A percentile compares a stretch with the other conserved stretches of the same genome.
Evolutionary conservation across 768 basidiomycete genomes (phyloP).

Genomic region (Rhodotorula taiwanensis): DNA sequence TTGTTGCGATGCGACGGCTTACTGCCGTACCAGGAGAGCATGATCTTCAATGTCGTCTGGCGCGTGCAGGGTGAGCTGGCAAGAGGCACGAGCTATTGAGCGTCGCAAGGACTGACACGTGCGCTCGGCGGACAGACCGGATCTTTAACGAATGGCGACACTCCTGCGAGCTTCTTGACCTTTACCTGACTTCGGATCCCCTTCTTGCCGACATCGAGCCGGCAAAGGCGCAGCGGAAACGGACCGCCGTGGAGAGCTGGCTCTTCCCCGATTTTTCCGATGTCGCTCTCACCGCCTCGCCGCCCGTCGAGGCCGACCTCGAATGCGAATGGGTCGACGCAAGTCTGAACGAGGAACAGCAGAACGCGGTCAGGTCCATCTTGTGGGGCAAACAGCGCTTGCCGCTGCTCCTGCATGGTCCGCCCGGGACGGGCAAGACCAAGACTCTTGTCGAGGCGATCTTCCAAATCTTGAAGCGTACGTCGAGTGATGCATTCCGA

Average conservation of each 20-base stretch:
- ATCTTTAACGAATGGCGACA: conserved; percentile 23
- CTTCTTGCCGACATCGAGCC: not conserved
- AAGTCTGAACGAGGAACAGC: conserved; percentile 44
- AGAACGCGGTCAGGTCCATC: conserved; percentile 41
- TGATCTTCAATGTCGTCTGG: conserved; percentile 27
- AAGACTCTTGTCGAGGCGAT: conserved; percentile 43
- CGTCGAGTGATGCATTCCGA: not conserved
- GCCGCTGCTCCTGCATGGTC: conserved; percentile 45
- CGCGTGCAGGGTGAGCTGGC: conserved; percentile 33
- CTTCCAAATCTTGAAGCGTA: conserved; percentile 42
- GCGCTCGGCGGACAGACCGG: conserved; percentile 31
- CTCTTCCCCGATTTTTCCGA: conserved; percentile 40
- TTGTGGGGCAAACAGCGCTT: conserved; percentile 26
- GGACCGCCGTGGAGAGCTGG: conserved; percentile 35
- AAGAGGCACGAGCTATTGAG: no score
- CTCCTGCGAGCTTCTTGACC: conserved; percentile 6
- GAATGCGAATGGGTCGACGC: conserved; percentile 36
- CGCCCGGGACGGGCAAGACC: conserved; percentile 43
- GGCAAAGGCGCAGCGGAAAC: not conserved
- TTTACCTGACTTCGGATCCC: conserved; percentile 10
- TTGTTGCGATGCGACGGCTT: conserved; percentile 37
- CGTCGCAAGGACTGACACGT: not conserved
- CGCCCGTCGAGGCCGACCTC: not conserved
- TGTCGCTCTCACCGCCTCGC: not conserved
- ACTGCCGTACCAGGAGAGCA: not conserved